Evolutionary conservation across 192 early-diverging fungal species (phyloP).

Genomic region (Rhizophlyctis rosea): DNA sequence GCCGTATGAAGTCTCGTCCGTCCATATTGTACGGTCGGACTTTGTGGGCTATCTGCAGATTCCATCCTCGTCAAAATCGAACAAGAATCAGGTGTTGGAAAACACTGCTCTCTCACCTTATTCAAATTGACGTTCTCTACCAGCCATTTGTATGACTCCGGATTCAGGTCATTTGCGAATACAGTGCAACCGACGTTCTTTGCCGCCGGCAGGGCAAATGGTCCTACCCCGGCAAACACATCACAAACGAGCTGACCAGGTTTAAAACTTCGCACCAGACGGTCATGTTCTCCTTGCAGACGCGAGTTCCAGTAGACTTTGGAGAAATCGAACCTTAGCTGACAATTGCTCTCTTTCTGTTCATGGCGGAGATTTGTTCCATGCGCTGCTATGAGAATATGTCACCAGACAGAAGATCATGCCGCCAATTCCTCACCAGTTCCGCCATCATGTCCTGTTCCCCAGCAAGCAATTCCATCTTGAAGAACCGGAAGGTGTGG

Average conservation of each 20-base stretch:
- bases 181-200: slow-evolving; percentile 74
- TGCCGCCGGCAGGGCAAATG: slow-evolving; percentile 92
- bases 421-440: slow-evolving; percentile 69
- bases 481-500: slow-evolving; percentile 91
- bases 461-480: slow-evolving; percentile 95
- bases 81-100: not conserved
- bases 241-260: slow-evolving; percentile 79
- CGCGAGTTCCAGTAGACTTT: slow-evolving; percentile 99
- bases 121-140: slow-evolving; percentile 79
- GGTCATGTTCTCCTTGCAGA: slow-evolving; percentile 89
- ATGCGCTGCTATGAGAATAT: not conserved
- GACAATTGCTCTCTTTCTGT: slow-evolving; percentile 86
- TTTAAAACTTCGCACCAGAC: slow-evolving; percentile 77
- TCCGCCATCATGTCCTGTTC: slow-evolving; percentile 81
- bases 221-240: slow-evolving; percentile 95
- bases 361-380: not conserved
- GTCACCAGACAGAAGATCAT: not conserved
- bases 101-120: slow-evolving; percentile 58
- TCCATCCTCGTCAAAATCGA: not conserved
- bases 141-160: slow-evolving; percentile 77
- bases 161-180: slow-evolving; percentile 98
- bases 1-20: slow-evolving; percentile 83
- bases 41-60: slow-evolving; percentile 54
- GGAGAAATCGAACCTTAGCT: slow-evolving; percentile 91
- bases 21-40: slow-evolving; percentile 82